Evolutionary conservation across 2,329 filamentous ascomycete species (phyloP).

Genomic region (Huntiella savannae): DNA sequence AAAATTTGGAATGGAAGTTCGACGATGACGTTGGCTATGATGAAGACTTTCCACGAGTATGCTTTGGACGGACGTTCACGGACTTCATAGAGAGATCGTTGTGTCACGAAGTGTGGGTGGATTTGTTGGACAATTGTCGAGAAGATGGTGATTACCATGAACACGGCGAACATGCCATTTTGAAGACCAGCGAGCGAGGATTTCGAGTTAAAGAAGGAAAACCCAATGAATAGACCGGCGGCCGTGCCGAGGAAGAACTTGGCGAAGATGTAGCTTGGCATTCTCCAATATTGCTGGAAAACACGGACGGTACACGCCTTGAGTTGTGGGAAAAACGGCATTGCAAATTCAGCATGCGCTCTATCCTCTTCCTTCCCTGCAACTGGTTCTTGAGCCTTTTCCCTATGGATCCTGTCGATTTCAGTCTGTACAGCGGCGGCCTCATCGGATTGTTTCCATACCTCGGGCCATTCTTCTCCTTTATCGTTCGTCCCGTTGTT

Average conservation of each 20-base stretch:
- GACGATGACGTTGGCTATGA: constrained; percentile 51
- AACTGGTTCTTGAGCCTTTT: constrained; percentile 19
- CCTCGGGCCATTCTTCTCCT: constrained; percentile 42
- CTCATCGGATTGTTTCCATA: constrained; percentile 41
- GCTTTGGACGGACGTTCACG: constrained; percentile 55
- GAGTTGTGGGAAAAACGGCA: constrained; percentile 50
- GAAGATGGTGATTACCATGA: constrained; percentile 61
- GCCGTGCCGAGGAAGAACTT: constrained; percentile 44
- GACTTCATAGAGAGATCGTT: constrained; percentile 57
- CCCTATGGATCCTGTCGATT: constrained; percentile 41
- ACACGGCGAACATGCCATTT: constrained; percentile 55
- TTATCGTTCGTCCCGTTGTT: constrained; percentile 22
- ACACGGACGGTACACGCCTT: constrained; percentile 45
- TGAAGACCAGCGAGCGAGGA: constrained; percentile 49
- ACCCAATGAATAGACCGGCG: constrained; percentile 52
- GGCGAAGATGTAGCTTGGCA: constrained; percentile 57
- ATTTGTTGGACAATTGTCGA: constrained; percentile 48
- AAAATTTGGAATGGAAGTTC: constrained; percentile 55
- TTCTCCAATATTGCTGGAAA: constrained; percentile 72
- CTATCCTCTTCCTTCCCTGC: constrained; percentile 11
- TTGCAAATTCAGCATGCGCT: constrained; percentile 51
- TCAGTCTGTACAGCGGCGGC: constrained; percentile 35
- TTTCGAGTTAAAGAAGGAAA: constrained; percentile 42
- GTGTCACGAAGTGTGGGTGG: constrained; percentile 59
- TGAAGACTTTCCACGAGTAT: constrained; percentile 59